phyloP scores from a whole-genome alignment of 805 yeast genomes.

The Ogataea methanolica region DNA sequence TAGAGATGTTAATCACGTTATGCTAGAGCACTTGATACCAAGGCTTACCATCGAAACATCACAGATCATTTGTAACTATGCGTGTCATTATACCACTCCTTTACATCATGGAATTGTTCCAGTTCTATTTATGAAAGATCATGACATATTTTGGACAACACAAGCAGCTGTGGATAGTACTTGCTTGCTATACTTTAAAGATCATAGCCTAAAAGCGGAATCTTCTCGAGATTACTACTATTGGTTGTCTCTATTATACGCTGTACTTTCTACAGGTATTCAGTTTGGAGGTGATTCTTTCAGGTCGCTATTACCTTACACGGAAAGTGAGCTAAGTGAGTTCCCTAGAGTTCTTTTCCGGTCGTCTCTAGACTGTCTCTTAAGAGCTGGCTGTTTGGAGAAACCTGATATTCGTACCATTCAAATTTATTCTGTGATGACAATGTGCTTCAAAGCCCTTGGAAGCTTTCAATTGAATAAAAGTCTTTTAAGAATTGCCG shows the following conservation, averaged over 20 bases:
- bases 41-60: slow-evolving; percentile 11
- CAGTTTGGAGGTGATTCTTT: slow-evolving; percentile 19
- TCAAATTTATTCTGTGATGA: slow-evolving; percentile 21
- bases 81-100: slow-evolving; percentile 21
- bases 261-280: slow-evolving; percentile 19
- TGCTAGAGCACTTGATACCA: slow-evolving; percentile 7
- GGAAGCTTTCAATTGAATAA: slow-evolving; percentile 21
- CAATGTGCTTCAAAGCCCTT: slow-evolving; percentile 21
- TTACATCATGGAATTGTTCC: slow-evolving; percentile 22
- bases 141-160: slow-evolving; percentile 16
- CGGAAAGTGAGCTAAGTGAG: slow-evolving; percentile 8
- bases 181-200: slow-evolving; percentile 8
- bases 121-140: slow-evolving; percentile 19
- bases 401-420: slow-evolving; percentile 21
- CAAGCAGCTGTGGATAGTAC: slow-evolving; percentile 7
- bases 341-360: slow-evolving; percentile 17
- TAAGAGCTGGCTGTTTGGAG: slow-evolving; percentile 20
- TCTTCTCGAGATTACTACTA: slow-evolving; percentile 19
- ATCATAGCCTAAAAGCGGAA: slow-evolving; percentile 7
- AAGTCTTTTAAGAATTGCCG: slow-evolving; percentile 14
- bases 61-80: slow-evolving; percentile 14
- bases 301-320: slow-evolving; percentile 6
- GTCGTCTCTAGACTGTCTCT: slow-evolving; percentile 20
- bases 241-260: slow-evolving; percentile 23
- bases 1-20: slow-evolving; percentile 6